These are phyloP conservation scores for Candolleomyces efflorescens DNA, from an alignment of 768 basidiomycete species.

Conservation along the genomic window DNA sequence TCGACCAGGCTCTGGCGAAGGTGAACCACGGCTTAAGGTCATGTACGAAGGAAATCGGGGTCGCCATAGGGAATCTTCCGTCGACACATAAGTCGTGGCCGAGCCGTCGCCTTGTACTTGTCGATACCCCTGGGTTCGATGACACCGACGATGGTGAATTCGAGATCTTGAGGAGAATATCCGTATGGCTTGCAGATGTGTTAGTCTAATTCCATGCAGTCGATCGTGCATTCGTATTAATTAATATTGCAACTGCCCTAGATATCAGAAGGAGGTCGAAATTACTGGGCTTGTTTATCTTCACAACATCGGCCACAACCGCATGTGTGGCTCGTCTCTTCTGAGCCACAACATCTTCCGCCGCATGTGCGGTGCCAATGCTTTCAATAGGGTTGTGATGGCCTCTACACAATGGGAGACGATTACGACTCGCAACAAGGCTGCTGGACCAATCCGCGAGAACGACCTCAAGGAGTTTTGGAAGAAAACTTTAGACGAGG, in stretches of 20 bases:
- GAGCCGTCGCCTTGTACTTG: slow-evolving; percentile 13
- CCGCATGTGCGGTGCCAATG: slow-evolving; percentile 6
- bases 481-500: not conserved
- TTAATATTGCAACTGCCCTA: not conserved
- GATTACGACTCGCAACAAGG: not conserved
- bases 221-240: not conserved
- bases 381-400: slow-evolving; percentile 9
- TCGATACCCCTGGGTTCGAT: slow-evolving; percentile 26
- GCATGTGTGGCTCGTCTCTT: slow-evolving; percentile 3
- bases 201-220: slow-evolving; percentile 2
- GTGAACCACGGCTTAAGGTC: not conserved
- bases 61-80: not conserved
- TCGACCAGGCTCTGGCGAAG: not conserved
- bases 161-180: slow-evolving; percentile 20
- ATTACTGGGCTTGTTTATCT: slow-evolving; percentile 12
- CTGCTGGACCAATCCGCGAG: not conserved
- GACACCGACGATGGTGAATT: slow-evolving; percentile 17
- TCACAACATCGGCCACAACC: slow-evolving; percentile 9
- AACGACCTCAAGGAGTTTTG: not conserved
- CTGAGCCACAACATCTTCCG: slow-evolving; percentile 11
- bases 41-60: not conserved
- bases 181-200: slow-evolving; percentile 18
- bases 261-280: slow-evolving; percentile 3
- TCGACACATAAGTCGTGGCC: not conserved
- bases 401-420: slow-evolving; percentile 12